Percentiles rank a stretch among this genome's conserved stretches.
phyloP scores from a whole-genome alignment of 2,329 filamentous ascomycete genomes.

The Didymella pomorum region DNA sequence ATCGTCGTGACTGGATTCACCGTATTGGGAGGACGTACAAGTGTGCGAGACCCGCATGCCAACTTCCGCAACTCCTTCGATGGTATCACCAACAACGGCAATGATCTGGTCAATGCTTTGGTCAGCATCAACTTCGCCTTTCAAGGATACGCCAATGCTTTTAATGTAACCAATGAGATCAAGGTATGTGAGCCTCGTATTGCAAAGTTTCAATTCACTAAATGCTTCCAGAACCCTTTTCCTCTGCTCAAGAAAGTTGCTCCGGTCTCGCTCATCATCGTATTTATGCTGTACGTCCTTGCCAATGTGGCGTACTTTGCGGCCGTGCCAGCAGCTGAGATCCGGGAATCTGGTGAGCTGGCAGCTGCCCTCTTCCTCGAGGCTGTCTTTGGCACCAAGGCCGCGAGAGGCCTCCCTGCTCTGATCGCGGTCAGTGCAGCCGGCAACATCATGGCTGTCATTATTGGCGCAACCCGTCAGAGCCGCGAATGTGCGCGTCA shows the following conservation, averaged over 20 bases:
- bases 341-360: conserved; percentile 33
- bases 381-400: conserved; percentile 32
- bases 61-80: not conserved
- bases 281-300: not conserved
- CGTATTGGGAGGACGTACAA: not conserved
- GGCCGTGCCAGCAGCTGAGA: not conserved
- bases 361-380: conserved; percentile 67
- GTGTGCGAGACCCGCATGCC: not conserved
- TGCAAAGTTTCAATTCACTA: not conserved
- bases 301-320: not conserved
- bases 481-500: conserved; percentile 43
- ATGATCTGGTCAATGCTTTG: not conserved
- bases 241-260: not conserved
- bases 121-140: not conserved
- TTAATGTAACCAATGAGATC: not conserved
- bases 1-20: not conserved
- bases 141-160: not conserved
- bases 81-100: not conserved
- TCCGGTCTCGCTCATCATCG: not conserved
- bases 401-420: not conserved
- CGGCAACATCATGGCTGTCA: conserved; percentile 27
- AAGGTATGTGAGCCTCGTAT: not conserved
- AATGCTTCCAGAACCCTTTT: not conserved
- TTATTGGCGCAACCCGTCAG: conserved; percentile 40
- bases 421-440: conserved; percentile 20